Evolutionary conservation across 2,329 filamentous ascomycete genomes (phyloP), one percentile per base, ranked within the genome.

Genomic region (Graphilbum sp.): DNA sequence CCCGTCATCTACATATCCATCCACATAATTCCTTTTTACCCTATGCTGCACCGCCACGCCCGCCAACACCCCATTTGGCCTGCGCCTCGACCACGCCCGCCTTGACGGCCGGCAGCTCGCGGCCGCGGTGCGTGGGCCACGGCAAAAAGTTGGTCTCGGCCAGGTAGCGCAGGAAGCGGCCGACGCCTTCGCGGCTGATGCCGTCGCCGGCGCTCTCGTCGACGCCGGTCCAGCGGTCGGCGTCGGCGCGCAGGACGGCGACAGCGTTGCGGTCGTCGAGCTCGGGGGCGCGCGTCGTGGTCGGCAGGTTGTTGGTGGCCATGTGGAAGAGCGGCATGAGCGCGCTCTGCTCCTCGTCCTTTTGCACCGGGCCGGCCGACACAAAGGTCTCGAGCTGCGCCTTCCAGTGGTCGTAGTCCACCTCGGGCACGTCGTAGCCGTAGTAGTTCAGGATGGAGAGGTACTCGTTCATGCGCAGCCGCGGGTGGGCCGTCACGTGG

Each of bases 401-500:
- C 44, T 70, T 72, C 84, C 84, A 92, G 7, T 67, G 62, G 3
- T 67, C 55, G 51, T 90, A 92, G 27, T 68, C 60, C 3, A 81
- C 67, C 44, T 76, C 66, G 0, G 79, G 74, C 1, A 76, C 70
- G 20, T 65, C 52, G 57, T 85, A 93, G 20, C 84, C 84, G 52
- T 83, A 92, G 17, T 63, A 66, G 51, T 78, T 67, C 8, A 93
- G 64, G 0, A 70, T 64, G 17, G 69, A 68, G n/a, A 90, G 66
- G 58, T 75, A 93, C 52, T 84, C 68, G 58, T 79, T 84, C 65
- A 87, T 78, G 3, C 73, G 74, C 31, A 90, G 68, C 15, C 84
- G 68, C 2, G 85, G 85, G 54, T 87, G 83, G 3, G 72, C 72
- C 2, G 85, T 92, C 35, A 90, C 76, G 47, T 93, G 84, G 1